A percentile compares a stretch with the other conserved stretches of the same genome.
These are phyloP conservation scores for Tetradesmus lagerheimii DNA, from an alignment of 139 green algal genomes.

Conservation along the genomic window DNA sequence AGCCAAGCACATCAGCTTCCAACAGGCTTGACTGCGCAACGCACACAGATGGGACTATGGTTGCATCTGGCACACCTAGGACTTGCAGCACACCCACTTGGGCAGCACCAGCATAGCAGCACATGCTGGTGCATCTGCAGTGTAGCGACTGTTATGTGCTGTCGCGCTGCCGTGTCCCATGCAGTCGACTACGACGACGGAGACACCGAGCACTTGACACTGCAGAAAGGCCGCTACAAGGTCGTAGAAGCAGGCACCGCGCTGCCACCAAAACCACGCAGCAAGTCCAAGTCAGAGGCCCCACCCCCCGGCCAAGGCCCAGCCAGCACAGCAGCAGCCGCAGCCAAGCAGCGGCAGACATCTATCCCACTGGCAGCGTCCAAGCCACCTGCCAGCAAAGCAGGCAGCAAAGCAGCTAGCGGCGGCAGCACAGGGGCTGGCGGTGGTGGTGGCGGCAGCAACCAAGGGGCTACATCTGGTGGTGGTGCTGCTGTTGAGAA, in stretches of 20 bases:
- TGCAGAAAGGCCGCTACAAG: slow-evolving; percentile 12
- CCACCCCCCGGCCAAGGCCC: not conserved
- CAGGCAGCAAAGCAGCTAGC: not conserved
- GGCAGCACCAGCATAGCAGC: no score
- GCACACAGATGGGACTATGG: no score
- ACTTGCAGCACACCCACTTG: no score
- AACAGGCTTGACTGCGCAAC: no score
- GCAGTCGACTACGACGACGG: slow-evolving; percentile 23
- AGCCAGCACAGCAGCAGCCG: not conserved
- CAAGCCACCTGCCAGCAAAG: not conserved
- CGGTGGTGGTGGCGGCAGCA: not conserved
- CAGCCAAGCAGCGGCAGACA: not conserved
- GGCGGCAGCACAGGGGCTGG: not conserved
- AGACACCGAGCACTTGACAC: not conserved
- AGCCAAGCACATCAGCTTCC: no score
- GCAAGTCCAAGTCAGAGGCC: not conserved
- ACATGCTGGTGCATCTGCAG: not conserved
- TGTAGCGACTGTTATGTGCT: not conserved
- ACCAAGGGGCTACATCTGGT: not conserved
- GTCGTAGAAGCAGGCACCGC: not conserved
- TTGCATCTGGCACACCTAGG: no score
- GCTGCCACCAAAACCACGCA: not conserved
- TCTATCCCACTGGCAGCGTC: not conserved
- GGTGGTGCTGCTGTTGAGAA: not conserved
- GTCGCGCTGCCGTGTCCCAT: not conserved